These are phyloP conservation scores for Gamsiella multidivaricata DNA, from an alignment of 192 early-diverging fungal species.

Conservation along the genomic window DNA sequence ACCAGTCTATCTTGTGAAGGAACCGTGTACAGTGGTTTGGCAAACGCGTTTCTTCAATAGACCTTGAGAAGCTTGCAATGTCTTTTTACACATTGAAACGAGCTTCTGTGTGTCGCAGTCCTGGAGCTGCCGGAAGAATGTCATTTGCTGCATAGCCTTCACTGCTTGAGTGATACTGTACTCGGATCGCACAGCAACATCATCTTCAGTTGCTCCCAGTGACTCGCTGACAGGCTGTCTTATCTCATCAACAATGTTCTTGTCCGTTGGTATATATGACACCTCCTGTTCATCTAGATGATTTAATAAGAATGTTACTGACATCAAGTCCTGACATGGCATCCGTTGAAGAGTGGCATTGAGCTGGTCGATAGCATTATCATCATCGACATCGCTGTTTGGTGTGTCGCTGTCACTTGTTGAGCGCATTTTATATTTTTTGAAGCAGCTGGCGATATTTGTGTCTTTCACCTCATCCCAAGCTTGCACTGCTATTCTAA, in stretches of 20 bases:
- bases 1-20: too few species aligned
- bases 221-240: neutral
- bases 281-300: neutral
- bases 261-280: too few species aligned
- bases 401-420: neutral
- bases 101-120: neutral
- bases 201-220: neutral
- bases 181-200: neutral
- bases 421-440: neutral
- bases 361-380: neutral
- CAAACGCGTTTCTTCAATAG: neutral
- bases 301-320: neutral
- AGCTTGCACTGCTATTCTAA: neutral
- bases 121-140: neutral
- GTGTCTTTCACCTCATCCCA: neutral
- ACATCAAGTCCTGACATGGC: neutral
- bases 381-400: neutral
- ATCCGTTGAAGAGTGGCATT: neutral
- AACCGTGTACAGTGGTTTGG: neutral
- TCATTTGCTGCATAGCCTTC: constrained; percentile 6
- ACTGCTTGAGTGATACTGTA: constrained; percentile 1
- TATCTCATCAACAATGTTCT: neutral
- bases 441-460: neutral
- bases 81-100: too few species aligned
- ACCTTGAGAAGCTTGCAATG: neutral